Evolutionary conservation across 306 rosid genomes (phyloP).

Genomic region (Astragalus glycyphyllos): DNA sequence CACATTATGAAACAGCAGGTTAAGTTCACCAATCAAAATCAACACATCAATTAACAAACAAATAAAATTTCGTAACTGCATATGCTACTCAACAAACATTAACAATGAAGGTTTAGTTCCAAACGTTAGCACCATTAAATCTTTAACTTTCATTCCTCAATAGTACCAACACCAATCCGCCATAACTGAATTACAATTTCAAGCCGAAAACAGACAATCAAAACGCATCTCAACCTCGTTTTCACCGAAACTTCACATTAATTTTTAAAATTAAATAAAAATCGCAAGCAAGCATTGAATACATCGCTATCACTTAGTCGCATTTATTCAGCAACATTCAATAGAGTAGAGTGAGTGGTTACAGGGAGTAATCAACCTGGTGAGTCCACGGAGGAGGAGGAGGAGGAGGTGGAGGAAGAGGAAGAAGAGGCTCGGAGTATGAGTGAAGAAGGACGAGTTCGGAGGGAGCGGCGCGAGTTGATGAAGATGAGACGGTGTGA

Average conservation of each 20-base stretch:
- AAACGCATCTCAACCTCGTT: slow-evolving; percentile 21
- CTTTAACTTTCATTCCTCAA: not conserved
- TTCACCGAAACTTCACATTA: slow-evolving; percentile 8
- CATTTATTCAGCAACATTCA: not conserved
- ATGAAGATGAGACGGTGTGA: slow-evolving; percentile 51
- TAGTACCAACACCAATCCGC: not conserved
- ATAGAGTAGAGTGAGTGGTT: slow-evolving; percentile 2
- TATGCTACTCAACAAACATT: slow-evolving; percentile 1
- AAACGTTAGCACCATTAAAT: not conserved
- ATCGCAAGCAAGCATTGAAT: slow-evolving; percentile 26
- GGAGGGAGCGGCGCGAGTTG: slow-evolving; percentile 48
- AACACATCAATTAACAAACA: not conserved
- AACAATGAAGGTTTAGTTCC: slow-evolving; percentile 1
- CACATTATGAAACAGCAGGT: not conserved
- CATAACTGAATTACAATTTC: not conserved
- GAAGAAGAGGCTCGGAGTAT: slow-evolving; percentile 62
- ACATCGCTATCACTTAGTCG: not conserved
- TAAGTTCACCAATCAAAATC: slow-evolving; percentile 5
- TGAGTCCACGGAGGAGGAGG: slow-evolving; percentile 50
- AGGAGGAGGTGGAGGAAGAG: slow-evolving; percentile 1
- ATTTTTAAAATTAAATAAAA: not conserved
- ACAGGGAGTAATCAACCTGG: slow-evolving; percentile 54
- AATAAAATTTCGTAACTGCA: not conserved
- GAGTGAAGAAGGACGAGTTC: slow-evolving; percentile 48
- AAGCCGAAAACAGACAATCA: not conserved